phyloP scores from a whole-genome alignment of 1,284 basidiomycete species.

The Vanrija humicola region DNA sequence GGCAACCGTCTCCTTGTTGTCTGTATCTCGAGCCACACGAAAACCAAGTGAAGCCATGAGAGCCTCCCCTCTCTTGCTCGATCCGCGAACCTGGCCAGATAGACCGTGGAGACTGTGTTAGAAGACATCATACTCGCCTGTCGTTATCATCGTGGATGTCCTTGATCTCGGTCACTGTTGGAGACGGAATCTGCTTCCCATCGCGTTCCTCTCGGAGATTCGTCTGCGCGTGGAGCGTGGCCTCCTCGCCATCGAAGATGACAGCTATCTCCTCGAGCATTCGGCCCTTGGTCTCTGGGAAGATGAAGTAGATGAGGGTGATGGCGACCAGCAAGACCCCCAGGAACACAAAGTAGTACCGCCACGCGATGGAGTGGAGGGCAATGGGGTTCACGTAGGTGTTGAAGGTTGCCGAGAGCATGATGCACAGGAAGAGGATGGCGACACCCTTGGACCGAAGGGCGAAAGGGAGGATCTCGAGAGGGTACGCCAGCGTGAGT shows the following conservation, averaged over 20 bases:
- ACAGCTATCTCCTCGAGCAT: constrained; percentile 24
- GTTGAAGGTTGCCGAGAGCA: constrained; percentile 10
- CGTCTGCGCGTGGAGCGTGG: too few species aligned
- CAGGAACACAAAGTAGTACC: constrained; percentile 36
- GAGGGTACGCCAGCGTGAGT: constrained; percentile 16
- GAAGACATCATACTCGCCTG: too few species aligned
- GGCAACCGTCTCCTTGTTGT: too few species aligned
- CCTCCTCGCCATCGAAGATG: constrained; percentile 17
- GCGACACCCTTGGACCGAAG: constrained; percentile 14
- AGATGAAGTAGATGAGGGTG: constrained; percentile 15
- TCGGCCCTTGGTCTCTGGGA: constrained; percentile 28
- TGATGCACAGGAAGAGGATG: constrained; percentile 3
- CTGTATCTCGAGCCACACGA: too few species aligned
- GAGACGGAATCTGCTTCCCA: too few species aligned
- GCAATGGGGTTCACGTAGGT: constrained; percentile 23
- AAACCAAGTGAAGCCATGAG: too few species aligned
- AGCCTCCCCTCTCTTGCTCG: too few species aligned
- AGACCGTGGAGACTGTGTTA: too few species aligned
- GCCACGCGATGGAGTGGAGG: constrained; percentile 25
- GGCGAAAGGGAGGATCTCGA: constrained; percentile 22
- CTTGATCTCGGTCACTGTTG: too few species aligned
- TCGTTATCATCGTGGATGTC: too few species aligned
- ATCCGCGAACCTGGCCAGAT: too few species aligned
- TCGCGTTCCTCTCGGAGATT: too few species aligned
- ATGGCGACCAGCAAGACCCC: constrained; percentile 15